Base-by-base conservation (phyloP, 192 early-diverging fungal genomes). In the Backusella psychrophila region DNA sequence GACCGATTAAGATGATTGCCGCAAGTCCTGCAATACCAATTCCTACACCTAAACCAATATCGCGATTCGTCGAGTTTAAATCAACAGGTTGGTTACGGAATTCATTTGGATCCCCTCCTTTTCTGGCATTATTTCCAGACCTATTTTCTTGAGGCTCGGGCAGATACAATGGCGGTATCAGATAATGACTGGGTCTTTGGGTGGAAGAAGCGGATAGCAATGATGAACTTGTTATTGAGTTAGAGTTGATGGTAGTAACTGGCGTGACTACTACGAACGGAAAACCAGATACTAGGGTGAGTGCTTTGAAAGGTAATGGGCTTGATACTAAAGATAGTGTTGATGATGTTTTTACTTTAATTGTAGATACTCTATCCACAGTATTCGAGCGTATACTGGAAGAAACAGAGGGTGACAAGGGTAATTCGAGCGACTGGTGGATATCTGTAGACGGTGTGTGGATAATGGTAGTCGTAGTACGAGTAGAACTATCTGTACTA, bases 1-100 rank as follows among this genome's bases (percentile, higher is more conserved):
- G 39, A 33, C 80, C 76, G 33, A 73, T 73, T 29, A 82, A 66
- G 29, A 73, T 74, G 9, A 82, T 72, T 26, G 74, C 80, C 6
- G 80, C 80, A 59, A 82, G 49, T 15, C 76, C 59, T 53, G 73
- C 80, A 52, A 82, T 73, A n/a, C 72, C 67, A 2, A 78, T 65
- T 56, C 76, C 80, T 26, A 82, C 39, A 42, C 75, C 77, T 23
- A 82, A 53, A 38, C 77, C 76, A 46, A 78, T 34, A 15, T 68
- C 71, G 23, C 36, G 56, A 66, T 82, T 78, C 33, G 69, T 72
- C 15, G 71, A 36, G 12, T 65, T 66, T 29, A 42, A 34, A 44
- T 33, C 21, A 6, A 75, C 77, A 11, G 68, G 33, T 8, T 36
- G 42, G 6, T 17, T 52, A 17, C 1, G 70, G 66, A 70, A 44